Evolutionary conservation across 208 protist species (phyloP).

Genomic region (Crithidia fasciculata): DNA sequence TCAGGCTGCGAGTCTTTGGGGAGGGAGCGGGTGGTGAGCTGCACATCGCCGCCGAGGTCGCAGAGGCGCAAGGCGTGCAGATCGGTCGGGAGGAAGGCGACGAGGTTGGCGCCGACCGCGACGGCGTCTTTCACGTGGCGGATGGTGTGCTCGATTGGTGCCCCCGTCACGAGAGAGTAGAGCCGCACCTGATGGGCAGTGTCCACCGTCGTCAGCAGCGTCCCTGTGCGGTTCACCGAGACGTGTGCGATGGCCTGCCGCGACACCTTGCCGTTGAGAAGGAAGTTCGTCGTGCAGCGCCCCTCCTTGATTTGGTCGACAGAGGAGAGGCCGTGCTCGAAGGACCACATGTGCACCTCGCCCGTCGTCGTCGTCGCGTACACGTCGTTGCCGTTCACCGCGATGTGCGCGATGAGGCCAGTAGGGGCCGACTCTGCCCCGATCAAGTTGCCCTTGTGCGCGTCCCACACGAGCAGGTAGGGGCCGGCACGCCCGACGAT

Average conservation of each 20-base stretch:
- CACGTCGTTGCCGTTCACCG: slow-evolving; percentile 50
- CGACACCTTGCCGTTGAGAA: slow-evolving; percentile 69
- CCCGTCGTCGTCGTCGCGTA: slow-evolving; percentile 61
- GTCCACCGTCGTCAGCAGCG: slow-evolving; percentile 37
- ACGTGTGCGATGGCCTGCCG: slow-evolving; percentile 40
- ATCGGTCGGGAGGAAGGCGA: slow-evolving; percentile 38
- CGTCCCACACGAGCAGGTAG: slow-evolving; percentile 66
- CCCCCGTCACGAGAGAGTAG: slow-evolving; percentile 48
- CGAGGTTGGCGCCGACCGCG: slow-evolving; percentile 38
- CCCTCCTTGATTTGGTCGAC: slow-evolving; percentile 56
- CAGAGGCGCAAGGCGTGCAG: slow-evolving; percentile 26
- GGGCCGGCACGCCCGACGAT: slow-evolving; percentile 58
- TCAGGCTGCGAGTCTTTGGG: slow-evolving; percentile 38
- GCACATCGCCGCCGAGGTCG: slow-evolving; percentile 13
- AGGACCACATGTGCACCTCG: slow-evolving; percentile 60
- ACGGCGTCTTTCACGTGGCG: slow-evolving; percentile 33
- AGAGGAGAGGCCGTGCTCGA: slow-evolving; percentile 56
- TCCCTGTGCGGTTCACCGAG: slow-evolving; percentile 39
- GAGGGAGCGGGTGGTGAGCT: slow-evolving; percentile 25
- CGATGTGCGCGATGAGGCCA: slow-evolving; percentile 61
- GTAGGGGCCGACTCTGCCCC: slow-evolving; percentile 54
- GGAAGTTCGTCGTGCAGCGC: slow-evolving; percentile 56
- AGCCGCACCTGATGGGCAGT: slow-evolving; percentile 30
- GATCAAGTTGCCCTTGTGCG: slow-evolving; percentile 41
- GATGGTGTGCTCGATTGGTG: slow-evolving; percentile 30